Evolutionary conservation across 2,329 filamentous ascomycete species (phyloP), one percentile per base, ranked within the genome.

Genomic region (Colletotrichum eleusines): DNA sequence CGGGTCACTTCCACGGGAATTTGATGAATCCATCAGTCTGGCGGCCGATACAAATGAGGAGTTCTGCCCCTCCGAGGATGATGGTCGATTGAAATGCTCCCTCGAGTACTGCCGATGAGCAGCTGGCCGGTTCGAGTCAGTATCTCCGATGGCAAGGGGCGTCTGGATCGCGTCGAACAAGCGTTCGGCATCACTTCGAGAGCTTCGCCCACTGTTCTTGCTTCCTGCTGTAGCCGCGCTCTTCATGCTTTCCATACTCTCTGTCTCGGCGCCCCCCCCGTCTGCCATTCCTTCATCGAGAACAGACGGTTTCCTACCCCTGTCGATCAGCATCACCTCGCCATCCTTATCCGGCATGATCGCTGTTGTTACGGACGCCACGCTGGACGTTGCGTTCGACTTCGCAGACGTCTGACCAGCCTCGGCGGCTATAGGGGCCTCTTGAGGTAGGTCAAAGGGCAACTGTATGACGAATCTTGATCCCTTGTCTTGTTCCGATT

Each of bases 381-480:
- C 62, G 42, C 74, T 80, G 11, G 79, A 76, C 1, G 73, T 74
- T 5, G 77, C 53, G 9, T 59, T 53, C 0, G 77, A 68, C 46
- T 75, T 72, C 8, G 35, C 67, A 20, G 60, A 40, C 7, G 59
- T 66, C 11, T 75, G 71, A 18, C 53, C 57, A 8, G 69, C 75
- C 3, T 65, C 75, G 9, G 73, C 63, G 0, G 76, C 76, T 5
- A 78, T 76, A 2, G 79, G 73, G 3, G 75, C 72, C 54, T 85
- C 81, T 0, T 84, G 81, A 0, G 81, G 90, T 1, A 95, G 77
- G 9, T 90, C 85, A 73, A 97, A 96, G 0, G 92, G 91, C 38
- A 97, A 83, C 73, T 93, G 89, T 31, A 97, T 89, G 26, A 94
- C 90, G 73, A 97, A 97, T 63, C 92, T 87, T 23, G 94, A 95